Base-by-base conservation (phyloP, 495 filamentous ascomycete species). In the Trichocladium uniseriatum region DNA sequence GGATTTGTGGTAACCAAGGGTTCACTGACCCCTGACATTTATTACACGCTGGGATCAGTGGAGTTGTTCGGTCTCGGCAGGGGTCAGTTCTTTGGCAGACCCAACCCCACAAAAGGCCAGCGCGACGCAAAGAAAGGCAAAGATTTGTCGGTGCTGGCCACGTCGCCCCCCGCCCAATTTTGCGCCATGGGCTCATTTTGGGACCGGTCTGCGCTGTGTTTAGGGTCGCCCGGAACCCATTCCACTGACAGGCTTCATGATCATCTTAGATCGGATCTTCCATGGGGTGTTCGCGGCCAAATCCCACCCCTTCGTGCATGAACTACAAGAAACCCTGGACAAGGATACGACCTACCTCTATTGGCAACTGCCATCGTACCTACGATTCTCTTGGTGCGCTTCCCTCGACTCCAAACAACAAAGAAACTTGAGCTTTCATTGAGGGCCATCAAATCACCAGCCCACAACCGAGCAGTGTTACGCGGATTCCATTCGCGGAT, bases 191-290 rank as follows among this genome's bases (percentile, higher is more conserved):
- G 8, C 35, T 48, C 32, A 48, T 45, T 38, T n/a, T 49, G 41
- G 46, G 40, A 52, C 35, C 45, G 41, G 49, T 38, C 43, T 24
- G 53, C 56, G 11, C 35, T 40, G 45, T 35, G 45, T 41, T 40
- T 39, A 24, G 45, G 44, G 22, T 24, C 53, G n/a, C n/a, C n/a
- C 35, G 15, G 36, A 54, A 42, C 42, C 40, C 57, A 60, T 55
- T 61, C 60, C 51, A 49, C 51, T 62, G 61, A 65, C 63, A 57
- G 60, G 53, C 57, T 63, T 61, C 62, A 54, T 60, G 52, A 48
- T 36, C 49, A 47, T 42, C 53, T 57, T 45, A 60, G 41, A 63
- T 65, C 60, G 41, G 62, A 65, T 65, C 60, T 54, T 48, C 53
- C 60, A 59, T 52, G 55, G 58, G 61, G 55, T 51, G 47, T 56